Evolutionary conservation across 202 grass and related monocot genomes (phyloP), one percentile per base, ranked within the genome.

Genomic region (Zizania palustris): DNA sequence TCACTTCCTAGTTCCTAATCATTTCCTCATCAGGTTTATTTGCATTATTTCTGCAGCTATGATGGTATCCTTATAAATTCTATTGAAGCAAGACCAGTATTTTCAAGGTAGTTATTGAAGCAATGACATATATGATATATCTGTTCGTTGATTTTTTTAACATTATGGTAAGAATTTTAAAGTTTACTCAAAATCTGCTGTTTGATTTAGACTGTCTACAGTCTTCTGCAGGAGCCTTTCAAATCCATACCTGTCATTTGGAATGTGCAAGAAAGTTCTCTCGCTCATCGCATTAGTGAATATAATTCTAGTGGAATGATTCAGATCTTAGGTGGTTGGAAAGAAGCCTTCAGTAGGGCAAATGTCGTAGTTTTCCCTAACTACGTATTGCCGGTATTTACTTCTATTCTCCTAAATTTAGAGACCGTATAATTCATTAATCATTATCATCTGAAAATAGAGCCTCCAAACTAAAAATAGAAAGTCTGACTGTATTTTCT

Each of bases 201-300:
- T 77, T 60, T 84, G 63, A 83, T 75, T 77, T 81, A 9, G 83
- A 78, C 70, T 83, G 19, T 91, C 60, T 84, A 80, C 92, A 99
- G 96, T 87, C 85, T 99, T 83, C 71, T 86, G 81, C 96, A 96
- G 65, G 92, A 99, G 74, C 96, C 96, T 83, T 99, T 99, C 85
- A 93, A 91, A 93, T 93, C 89, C 72, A 62, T 99, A 74, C 96
- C 96, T 82, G 77, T 99, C 64, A 90, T 99, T 82, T 99, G 96
- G 96, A 99, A 88, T 28, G 87, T 96, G 62, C 83, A 91, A 49
- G 92, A 96, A 78, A 87, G 41, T 75, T 90, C 92, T 28, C 87
- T 96, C 11, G 92, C 90, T 42, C 63, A 85, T 85, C 75, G 79
- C 59, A 35, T 87, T 65, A 71, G 38, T 83, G 71, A 77, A 80